Percentiles rank a stretch among this genome's conserved stretches.
Evolutionary conservation across 75 land plant species (phyloP).

Genomic region (Selaginella tamariscina): DNA sequence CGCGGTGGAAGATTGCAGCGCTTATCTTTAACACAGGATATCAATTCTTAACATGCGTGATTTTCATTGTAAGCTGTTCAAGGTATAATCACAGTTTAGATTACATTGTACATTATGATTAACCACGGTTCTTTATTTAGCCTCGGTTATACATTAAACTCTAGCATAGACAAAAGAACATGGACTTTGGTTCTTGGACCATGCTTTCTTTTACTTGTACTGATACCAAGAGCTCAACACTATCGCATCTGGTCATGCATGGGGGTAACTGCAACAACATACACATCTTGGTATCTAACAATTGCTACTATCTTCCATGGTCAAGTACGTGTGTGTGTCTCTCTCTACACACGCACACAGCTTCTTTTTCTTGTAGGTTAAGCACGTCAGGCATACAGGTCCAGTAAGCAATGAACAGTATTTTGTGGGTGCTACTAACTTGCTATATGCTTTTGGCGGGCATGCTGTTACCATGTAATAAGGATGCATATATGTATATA

Average conservation of each 20-base stretch:
- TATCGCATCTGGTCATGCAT: neutral
- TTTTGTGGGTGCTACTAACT: neutral
- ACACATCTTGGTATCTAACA: conserved; percentile 8
- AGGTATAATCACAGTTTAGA: neutral
- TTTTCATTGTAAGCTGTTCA: neutral
- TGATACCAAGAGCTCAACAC: neutral
- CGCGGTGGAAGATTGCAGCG: neutral
- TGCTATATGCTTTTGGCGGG: conserved; percentile 5
- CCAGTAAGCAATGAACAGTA: neutral
- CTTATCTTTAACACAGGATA: neutral
- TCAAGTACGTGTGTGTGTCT: neutral
- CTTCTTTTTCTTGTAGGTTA: neutral
- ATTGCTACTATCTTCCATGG: neutral
- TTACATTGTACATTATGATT: neutral
- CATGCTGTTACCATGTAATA: conserved; percentile 4
- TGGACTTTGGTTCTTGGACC: conserved; percentile 1
- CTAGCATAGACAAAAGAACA: neutral
- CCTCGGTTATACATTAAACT: neutral
- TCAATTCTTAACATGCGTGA: neutral
- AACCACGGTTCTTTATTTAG: neutral
- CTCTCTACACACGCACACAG: neutral
- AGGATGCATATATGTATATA: neutral
- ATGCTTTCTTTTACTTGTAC: neutral
- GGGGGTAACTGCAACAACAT: neutral
- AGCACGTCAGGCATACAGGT: neutral